Evolutionary conservation across 108 stramenopile genomes (phyloP).

Genomic region (Fragilaria radians): DNA sequence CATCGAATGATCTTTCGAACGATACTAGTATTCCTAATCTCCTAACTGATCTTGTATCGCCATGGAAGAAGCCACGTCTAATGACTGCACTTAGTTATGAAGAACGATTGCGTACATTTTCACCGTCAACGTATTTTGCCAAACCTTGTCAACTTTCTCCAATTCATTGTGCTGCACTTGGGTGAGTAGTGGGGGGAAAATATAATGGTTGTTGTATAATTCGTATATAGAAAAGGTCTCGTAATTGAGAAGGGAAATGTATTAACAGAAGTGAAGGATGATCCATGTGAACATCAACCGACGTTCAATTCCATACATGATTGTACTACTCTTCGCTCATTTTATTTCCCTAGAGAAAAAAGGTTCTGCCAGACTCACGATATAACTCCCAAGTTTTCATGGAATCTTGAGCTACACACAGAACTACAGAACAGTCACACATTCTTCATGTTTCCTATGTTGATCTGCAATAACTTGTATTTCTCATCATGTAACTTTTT

Average conservation of each 20-base stretch:
- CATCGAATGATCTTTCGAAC: no score
- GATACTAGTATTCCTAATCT: neutral
- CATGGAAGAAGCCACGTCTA: neutral
- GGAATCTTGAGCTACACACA: constrained; percentile 57
- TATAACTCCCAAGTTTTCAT: constrained; percentile 26
- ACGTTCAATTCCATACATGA: neutral
- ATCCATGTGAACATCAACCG: neutral
- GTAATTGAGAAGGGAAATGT: neutral
- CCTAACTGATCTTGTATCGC: neutral
- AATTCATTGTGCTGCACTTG: constrained; percentile 53
- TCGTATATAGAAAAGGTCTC: neutral
- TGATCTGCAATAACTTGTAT: constrained; percentile 1
- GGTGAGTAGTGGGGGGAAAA: constrained; percentile 27
- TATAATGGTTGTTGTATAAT: neutral
- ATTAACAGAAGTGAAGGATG: neutral
- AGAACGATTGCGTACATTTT: constrained; percentile 36
- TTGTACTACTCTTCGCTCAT: constrained; percentile 1
- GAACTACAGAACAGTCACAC: constrained; percentile 27
- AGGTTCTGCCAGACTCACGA: constrained; percentile 8
- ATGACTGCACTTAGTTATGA: constrained; percentile 16
- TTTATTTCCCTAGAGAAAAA: constrained; percentile 4
- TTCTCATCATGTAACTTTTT: neutral
- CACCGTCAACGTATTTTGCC: constrained; percentile 45
- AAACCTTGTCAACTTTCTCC: constrained; percentile 57
- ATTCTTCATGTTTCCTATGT: constrained; percentile 5